Evolutionary conservation across 208 protist genomes (phyloP).

Genomic region (Acanthamoeba rhysodes): DNA sequence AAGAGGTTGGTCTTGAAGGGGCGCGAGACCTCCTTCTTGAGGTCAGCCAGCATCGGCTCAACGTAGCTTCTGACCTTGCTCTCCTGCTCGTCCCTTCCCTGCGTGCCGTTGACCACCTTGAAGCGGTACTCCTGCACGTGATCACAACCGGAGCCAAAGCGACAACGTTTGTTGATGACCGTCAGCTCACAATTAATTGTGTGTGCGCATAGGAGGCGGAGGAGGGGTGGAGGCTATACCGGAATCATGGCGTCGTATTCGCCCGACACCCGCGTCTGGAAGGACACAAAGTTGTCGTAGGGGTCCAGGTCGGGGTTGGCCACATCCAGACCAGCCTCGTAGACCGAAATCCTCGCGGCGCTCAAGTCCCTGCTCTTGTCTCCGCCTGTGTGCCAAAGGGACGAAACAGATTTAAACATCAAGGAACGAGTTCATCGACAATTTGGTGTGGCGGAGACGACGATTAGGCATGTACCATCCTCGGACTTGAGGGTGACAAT

Average conservation of each 20-base stretch:
- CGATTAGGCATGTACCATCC: neutral
- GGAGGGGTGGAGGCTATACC: neutral
- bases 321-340: conserved; percentile 75
- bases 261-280: conserved; percentile 64
- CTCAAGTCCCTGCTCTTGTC: conserved; percentile 55
- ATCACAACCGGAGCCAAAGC: neutral
- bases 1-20: conserved; percentile 61
- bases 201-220: neutral
- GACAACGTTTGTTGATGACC: too few relatives aligned
- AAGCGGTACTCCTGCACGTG: conserved; percentile 36
- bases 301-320: conserved; percentile 68
- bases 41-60: conserved; percentile 43
- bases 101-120: conserved; percentile 9
- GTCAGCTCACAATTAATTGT: neutral
- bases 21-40: conserved; percentile 49
- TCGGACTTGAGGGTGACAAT: conserved; percentile 59
- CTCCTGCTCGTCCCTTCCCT: conserved; percentile 55
- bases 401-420: too few relatives aligned
- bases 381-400: neutral
- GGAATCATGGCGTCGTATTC: conserved; percentile 68
- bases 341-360: conserved; percentile 56
- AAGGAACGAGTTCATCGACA: too few relatives aligned
- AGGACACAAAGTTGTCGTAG: conserved; percentile 75
- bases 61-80: conserved; percentile 52
- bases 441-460: too few relatives aligned